Base-by-base conservation (phyloP, 371 early-diverging fungal genomes). In the Saksenaea vasiformis region DNA sequence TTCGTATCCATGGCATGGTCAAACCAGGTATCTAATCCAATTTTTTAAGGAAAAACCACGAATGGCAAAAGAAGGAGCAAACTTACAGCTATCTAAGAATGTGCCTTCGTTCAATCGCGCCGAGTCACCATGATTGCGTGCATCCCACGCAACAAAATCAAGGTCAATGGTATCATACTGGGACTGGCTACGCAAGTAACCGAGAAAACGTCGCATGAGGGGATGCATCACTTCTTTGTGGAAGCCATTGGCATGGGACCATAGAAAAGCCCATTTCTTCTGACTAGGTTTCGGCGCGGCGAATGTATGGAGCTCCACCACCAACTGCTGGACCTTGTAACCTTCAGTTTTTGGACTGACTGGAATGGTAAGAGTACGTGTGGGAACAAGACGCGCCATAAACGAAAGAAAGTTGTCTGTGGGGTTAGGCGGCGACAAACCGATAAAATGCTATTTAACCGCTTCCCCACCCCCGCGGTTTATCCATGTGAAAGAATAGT, bases 111-210 rank as follows among this genome's bases (percentile, higher is more conserved):
- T 81, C 2, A 76, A 24, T 1, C 74, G 68, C 27, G 77, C 78
- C n/a, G 76, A 76, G 56, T 81, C 81, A 10, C 81, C 81, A 58
- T 81, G 81, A 38, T 66, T 76, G 60, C 81, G 78, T 8, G 74
- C 71, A 58, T 81, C 81, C 71, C 72, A 81, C 7, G 70, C 66
- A 14, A 70, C 60, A 39, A 76, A 64, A 7, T 66, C 62, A 31
- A 81, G 56, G 13, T 74, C 69, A 1, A 68, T 67, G 26, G 66
- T 22, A 8, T 74, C 57, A 9, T 74, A 78, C 11, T 61, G 63
- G 22, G 61, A 22, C n/a, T 66, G 56, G 27, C 39, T 53, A 26
- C 75, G 67, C 0, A 76, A 37, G 11, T 68, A 39, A 8, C 54
- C 38, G 2, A 60, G 34, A 5, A 74, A 60, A 11, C 66, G 60